Percentiles rank a stretch among this genome's conserved stretches.
These are phyloP conservation scores for Penicillium sp. DNA, from an alignment of 2,329 filamentous ascomycete species.

Conservation along the genomic window DNA sequence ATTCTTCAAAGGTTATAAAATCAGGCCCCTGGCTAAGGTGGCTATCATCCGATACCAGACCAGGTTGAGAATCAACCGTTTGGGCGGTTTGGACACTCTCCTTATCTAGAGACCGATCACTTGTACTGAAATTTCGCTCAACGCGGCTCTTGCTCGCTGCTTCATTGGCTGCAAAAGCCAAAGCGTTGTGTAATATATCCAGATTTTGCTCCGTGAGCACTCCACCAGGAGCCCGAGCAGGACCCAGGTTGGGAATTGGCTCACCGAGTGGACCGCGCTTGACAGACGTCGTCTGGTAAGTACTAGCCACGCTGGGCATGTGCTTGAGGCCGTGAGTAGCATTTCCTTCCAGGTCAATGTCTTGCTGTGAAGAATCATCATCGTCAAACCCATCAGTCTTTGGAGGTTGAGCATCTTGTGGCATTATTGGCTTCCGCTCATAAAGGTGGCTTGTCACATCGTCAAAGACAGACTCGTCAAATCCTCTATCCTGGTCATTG, in stretches of 20 bases:
- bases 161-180: constrained; percentile 76
- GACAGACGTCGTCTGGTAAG: constrained; percentile 23
- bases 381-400: constrained; percentile 1
- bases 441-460: constrained; percentile 47
- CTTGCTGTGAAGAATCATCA: constrained; percentile 13
- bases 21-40: constrained; percentile 48
- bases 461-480: constrained; percentile 51
- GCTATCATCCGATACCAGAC: constrained; percentile 51
- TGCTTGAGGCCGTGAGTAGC: constrained; percentile 28
- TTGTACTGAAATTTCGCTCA: constrained; percentile 56
- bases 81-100: constrained; percentile 36
- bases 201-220: constrained; percentile 57
- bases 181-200: constrained; percentile 75
- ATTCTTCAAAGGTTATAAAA: constrained; percentile 38
- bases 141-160: constrained; percentile 77
- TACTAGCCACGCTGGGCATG: constrained; percentile 37
- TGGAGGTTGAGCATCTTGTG: constrained; percentile 8
- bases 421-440: constrained; percentile 33
- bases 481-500: constrained; percentile 32
- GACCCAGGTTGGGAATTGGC: constrained; percentile 34
- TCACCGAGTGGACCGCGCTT: constrained; percentile 28
- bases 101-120: constrained; percentile 38
- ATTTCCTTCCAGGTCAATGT: constrained; percentile 11
- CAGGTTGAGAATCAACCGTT: constrained; percentile 42
- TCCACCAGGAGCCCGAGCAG: constrained; percentile 31